Evolutionary conservation across 192 early-diverging fungal species (phyloP).

Genomic region (Endogone sp.): DNA sequence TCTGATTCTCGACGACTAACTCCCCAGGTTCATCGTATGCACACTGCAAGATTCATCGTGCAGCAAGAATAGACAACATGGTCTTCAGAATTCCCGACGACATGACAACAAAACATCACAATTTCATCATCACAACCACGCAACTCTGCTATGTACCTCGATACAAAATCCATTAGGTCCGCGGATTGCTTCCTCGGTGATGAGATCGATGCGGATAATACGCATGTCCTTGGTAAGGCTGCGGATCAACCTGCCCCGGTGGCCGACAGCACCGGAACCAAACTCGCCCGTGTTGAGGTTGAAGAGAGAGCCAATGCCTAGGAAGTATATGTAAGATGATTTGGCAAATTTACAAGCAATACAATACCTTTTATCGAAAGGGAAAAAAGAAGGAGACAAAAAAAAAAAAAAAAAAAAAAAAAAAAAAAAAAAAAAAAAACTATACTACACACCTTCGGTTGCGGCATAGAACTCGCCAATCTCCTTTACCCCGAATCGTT

Average conservation of each 20-base stretch:
- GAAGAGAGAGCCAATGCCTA: conserved; percentile 26
- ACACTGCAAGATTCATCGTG: too few relatives aligned
- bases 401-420: too few relatives aligned
- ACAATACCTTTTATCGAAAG: conserved; percentile 15
- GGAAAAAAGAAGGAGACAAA: too few relatives aligned
- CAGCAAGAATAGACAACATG: neutral
- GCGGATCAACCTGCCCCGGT: conserved; percentile 35
- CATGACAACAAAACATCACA: neutral
- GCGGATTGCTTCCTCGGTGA: conserved; percentile 49
- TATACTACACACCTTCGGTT: conserved; percentile 70
- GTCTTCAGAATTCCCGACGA: neutral
- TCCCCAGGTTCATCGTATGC: conserved; percentile 54
- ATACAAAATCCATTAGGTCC: conserved; percentile 48
- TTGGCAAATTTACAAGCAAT: neutral
- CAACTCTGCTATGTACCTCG: neutral
- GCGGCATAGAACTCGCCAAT: conserved; percentile 67
- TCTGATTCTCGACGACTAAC: conserved; percentile 39
- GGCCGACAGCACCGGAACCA: conserved; percentile 64
- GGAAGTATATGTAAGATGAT: neutral
- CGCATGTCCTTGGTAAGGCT: conserved; percentile 27
- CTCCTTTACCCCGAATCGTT: conserved; percentile 52
- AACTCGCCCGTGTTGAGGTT: conserved; percentile 38
- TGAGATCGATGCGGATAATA: conserved; percentile 55
- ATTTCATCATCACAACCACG: neutral
- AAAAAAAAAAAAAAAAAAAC: too few relatives aligned